A percentile compares a stretch with the other conserved stretches of the same genome.
These are phyloP conservation scores for Daldinia caldariorum DNA, from an alignment of 495 filamentous ascomycete species.

Conservation along the genomic window DNA sequence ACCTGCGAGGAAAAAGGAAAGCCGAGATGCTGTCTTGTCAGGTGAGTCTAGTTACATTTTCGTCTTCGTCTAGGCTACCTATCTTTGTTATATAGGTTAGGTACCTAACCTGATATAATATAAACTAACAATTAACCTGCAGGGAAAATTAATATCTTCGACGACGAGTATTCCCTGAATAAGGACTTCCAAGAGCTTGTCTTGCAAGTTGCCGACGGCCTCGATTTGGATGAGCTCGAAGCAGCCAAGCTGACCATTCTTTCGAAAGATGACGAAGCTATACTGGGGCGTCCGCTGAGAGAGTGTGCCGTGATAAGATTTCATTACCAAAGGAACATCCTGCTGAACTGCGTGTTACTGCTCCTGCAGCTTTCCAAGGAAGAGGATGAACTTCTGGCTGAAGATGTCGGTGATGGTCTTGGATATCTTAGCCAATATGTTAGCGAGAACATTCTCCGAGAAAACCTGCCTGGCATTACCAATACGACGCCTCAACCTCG, in stretches of 20 bases:
- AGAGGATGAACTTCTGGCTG: conserved; percentile 60
- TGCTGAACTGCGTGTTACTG: conserved; percentile 84
- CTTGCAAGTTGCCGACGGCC: conserved; percentile 81
- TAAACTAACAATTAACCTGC: conserved; percentile 47
- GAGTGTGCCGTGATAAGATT: conserved; percentile 83
- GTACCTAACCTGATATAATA: conserved; percentile 24
- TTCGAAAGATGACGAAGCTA: conserved; percentile 69
- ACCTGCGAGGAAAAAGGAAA: conserved; percentile 72
- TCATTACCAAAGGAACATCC: conserved; percentile 78
- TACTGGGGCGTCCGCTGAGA: conserved; percentile 72
- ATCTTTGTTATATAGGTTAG: not conserved
- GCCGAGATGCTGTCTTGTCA: conserved; percentile 63
- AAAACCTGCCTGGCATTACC: conserved; percentile 41
- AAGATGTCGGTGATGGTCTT: conserved; percentile 52
- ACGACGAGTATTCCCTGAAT: conserved; percentile 82
- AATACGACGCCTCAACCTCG: conserved; percentile 39
- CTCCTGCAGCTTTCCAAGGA: conserved; percentile 72
- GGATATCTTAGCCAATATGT: conserved; percentile 49
- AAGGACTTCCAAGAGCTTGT: conserved; percentile 83
- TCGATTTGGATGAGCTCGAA: conserved; percentile 89
- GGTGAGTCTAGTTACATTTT: conserved; percentile 54
- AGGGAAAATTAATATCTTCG: conserved; percentile 78
- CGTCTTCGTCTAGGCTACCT: no score
- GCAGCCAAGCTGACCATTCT: conserved; percentile 77
- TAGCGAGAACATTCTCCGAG: conserved; percentile 51